Conservation (phyloP, 2,329 filamentous ascomycete genomes). For the Colletotrichum filicis region DNA sequence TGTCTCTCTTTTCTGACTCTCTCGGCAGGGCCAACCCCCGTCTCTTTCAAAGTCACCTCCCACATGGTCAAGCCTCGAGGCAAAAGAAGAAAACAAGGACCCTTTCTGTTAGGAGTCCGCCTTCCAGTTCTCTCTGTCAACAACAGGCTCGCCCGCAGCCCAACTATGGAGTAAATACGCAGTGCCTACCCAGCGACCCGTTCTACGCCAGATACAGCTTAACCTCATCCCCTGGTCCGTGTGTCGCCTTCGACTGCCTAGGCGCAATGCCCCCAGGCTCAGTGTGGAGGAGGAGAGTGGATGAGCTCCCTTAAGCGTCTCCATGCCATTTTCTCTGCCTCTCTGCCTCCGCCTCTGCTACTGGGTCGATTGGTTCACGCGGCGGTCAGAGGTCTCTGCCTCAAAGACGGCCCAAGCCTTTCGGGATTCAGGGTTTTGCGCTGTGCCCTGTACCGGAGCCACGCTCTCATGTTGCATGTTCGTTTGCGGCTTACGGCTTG, state of each 20-base stretch:
- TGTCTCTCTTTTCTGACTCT: not conserved
- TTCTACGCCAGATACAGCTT: conserved; percentile 22
- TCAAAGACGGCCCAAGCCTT: conserved; percentile 15
- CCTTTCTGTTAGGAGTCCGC: not conserved
- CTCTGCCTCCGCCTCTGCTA: conserved; percentile 10
- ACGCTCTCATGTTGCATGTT: conserved; percentile 8
- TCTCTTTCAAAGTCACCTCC: not conserved
- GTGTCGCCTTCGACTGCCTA: not conserved
- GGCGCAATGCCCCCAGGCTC: not conserved
- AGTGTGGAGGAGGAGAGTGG: conserved; percentile 13
- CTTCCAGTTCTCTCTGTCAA: not conserved
- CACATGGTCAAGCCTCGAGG: not conserved
- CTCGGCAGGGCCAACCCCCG: not conserved
- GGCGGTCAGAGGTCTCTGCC: conserved; percentile 4
- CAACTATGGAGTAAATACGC: not conserved
- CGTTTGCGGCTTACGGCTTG: not conserved
- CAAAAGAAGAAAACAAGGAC: not conserved
- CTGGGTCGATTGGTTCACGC: not conserved
- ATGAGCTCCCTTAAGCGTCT: not conserved
- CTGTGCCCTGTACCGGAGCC: conserved; percentile 5
- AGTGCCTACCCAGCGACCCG: not conserved
- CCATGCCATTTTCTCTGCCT: not conserved
- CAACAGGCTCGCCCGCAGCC: not conserved
- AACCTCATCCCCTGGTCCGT: conserved; percentile 21
- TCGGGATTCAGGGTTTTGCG: not conserved